Base-by-base conservation (phyloP, 2,329 filamentous ascomycete genomes). In the Diaporthe velutina region DNA sequence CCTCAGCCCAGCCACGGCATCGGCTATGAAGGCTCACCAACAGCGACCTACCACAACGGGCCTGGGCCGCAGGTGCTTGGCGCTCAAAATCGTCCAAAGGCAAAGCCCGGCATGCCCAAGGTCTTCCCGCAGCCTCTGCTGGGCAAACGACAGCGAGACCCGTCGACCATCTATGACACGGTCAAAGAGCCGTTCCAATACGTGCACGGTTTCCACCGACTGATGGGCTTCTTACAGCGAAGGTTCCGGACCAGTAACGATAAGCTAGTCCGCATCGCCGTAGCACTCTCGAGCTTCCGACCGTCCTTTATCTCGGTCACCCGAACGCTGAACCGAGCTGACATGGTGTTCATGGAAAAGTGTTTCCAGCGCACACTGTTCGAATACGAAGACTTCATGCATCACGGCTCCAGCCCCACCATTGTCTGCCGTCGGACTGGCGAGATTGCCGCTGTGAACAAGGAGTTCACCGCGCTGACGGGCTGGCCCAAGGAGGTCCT, bases 321-420 rank as follows among this genome's bases (percentile, higher is more conserved):
- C 28, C 94, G 94, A 80, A 95, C 95, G n/a, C 87, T 98, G 76
- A 96, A 95, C 77, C 89, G 93, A 25, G 93, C 97, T 80, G 97
- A 99, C 83, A 87, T 98, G 38, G 92, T 99, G 30, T 98, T 98
- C 83, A 98, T 98, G 94, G 97, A 99, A 83, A 98, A 98, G 84
- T 97, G 94, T 80, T 95, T 98, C 81, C 97, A 99, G 83, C 91
- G 97, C 50, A 97, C 95, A 0, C 88, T 98, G 15, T 95, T 95
- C 80, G 95, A 98, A 82, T 97, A 98, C 80, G 95, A 98, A 81
- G 95, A 98, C 77, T 97, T 97, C 78, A 94, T 98, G 86, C 92
- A 94, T 74, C 92, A 95, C 77, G 95, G 93, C 76, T 95, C 95
- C 52, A 97, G 95, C 5, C 97, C 97, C 0, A 98, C 96, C 0